phyloP scores from a whole-genome alignment of 176 grass and related monocot species.

The Juncus effusus region DNA sequence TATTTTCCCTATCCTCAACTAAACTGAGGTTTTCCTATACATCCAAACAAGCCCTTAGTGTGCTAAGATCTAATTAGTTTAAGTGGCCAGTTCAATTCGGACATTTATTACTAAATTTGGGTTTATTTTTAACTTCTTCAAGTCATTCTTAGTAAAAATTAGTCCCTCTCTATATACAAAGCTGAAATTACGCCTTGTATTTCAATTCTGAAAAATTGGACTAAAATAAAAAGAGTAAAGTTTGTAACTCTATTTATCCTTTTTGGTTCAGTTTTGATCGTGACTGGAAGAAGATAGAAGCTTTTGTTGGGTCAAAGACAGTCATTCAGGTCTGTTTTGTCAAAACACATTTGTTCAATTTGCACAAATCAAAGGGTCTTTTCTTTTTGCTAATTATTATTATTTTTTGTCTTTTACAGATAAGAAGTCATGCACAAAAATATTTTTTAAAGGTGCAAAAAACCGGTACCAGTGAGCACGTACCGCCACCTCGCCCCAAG shows the following conservation, averaged over 20 bases:
- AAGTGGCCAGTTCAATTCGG: no score
- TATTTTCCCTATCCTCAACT: no score
- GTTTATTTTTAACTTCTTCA: no score
- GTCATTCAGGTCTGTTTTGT: constrained; percentile 71
- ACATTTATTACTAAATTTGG: no score
- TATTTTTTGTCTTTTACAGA: constrained; percentile 35
- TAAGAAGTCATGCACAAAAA: constrained; percentile 97
- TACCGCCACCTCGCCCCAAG: constrained; percentile 93
- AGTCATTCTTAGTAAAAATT: no score
- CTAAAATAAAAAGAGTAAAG: not conserved
- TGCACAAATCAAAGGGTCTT: not conserved
- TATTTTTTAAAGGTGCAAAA: constrained; percentile 99
- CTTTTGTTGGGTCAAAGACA: constrained; percentile 92
- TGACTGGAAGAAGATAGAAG: constrained; percentile 98
- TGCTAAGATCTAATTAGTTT: no score
- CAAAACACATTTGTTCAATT: not conserved
- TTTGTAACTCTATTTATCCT: constrained; percentile 4
- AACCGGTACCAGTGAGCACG: constrained; percentile 87
- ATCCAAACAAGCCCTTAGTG: no score
- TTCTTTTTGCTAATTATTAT: not conserved
- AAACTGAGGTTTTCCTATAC: no score
- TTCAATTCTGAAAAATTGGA: no score
- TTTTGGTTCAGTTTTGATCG: constrained; percentile 72
- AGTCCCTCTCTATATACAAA: no score
- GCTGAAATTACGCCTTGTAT: no score